Conservation (phyloP, 2,329 filamentous ascomycete species). For the Alternaria infectoria region DNA sequence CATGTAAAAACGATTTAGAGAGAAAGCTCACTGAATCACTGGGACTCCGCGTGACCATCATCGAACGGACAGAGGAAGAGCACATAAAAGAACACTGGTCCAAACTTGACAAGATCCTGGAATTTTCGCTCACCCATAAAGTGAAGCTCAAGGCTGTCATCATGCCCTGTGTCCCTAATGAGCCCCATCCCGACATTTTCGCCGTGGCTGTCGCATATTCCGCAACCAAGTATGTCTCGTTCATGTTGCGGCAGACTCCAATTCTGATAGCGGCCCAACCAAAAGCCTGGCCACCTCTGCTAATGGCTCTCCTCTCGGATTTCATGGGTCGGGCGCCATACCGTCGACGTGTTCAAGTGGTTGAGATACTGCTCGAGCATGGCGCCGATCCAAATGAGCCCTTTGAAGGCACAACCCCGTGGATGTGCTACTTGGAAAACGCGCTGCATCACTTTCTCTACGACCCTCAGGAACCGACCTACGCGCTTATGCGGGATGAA, state of each 20-base stretch:
- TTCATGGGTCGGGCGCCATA: too few species aligned
- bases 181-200: not conserved
- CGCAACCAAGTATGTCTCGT: not conserved
- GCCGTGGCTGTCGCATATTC: not conserved
- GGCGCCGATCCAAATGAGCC: not conserved
- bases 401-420: not conserved
- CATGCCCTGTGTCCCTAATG: not conserved
- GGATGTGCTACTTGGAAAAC: not conserved
- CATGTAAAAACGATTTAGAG: too few species aligned
- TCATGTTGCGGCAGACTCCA: not conserved
- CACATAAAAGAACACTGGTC: too few species aligned
- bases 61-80: too few species aligned
- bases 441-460: not conserved
- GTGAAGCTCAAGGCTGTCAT: too few species aligned
- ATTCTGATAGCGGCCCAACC: rapidly evolving
- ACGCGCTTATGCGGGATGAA: too few species aligned
- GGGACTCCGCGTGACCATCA: too few species aligned
- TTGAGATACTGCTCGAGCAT: not conserved
- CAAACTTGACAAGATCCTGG: too few species aligned
- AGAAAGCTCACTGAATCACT: too few species aligned
- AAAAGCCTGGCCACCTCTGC: not conserved
- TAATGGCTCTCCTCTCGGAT: not conserved
- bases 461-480: too few species aligned
- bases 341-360: too few species aligned
- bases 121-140: too few species aligned